Conservation (phyloP, 371 early-diverging fungal genomes). For the Rhizopus stolonifer region DNA sequence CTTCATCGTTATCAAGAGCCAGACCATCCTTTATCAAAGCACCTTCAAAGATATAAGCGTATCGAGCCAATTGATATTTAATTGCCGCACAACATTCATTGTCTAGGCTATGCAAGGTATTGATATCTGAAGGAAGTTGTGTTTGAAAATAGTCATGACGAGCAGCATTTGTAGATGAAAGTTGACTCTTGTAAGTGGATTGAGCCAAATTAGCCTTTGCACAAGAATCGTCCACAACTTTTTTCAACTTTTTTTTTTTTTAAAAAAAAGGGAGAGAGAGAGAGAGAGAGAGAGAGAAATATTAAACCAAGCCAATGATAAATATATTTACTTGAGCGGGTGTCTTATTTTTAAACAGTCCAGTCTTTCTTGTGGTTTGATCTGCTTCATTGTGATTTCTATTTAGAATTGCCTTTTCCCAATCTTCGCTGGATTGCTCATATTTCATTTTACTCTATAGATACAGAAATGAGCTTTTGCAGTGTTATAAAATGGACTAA, state of each 20-base stretch:
- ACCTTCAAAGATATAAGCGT: constrained; percentile 48
- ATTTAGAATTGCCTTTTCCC: constrained; percentile 70
- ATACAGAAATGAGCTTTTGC: too few relatives aligned
- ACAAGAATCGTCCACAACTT: constrained; percentile 69
- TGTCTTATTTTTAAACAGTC: constrained; percentile 53
- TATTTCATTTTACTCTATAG: constrained; percentile 65
- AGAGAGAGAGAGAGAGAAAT: too few relatives aligned
- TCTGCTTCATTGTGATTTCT: constrained; percentile 50
- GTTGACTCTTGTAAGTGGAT: constrained; percentile 66
- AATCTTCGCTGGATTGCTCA: constrained; percentile 69
- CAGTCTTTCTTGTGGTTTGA: constrained; percentile 41
- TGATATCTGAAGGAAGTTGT: constrained; percentile 54
- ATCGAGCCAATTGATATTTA: constrained; percentile 61
- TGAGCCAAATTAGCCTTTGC: constrained; percentile 64
- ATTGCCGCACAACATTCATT: constrained; percentile 70
- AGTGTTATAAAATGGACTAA: not conserved
- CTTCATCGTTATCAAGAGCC: constrained; percentile 38
- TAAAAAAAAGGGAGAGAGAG: too few relatives aligned
- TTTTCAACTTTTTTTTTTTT: constrained; percentile 39
- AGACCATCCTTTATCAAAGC: constrained; percentile 33
- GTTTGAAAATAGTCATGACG: constrained; percentile 60
- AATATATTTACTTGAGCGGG: constrained; percentile 51
- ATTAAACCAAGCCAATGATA: too few relatives aligned
- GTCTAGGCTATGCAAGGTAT: constrained; percentile 63
- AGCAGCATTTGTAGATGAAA: constrained; percentile 56